phyloP scores from a whole-genome alignment of 495 filamentous ascomycete genomes.

The Cercophora samala region DNA sequence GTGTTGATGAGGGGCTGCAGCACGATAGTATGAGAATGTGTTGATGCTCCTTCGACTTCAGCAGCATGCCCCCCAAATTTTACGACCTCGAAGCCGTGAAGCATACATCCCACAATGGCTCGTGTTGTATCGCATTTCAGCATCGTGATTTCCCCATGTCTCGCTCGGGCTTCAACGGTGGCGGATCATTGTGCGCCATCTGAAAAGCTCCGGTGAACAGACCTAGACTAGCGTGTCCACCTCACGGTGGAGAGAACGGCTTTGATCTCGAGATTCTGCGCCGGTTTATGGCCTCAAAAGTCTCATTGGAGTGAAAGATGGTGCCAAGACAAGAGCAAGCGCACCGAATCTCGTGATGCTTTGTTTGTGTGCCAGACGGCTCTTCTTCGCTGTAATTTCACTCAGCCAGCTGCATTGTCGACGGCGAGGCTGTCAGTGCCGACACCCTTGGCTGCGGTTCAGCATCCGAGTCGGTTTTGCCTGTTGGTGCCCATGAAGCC shows the following conservation, averaged over 20 bases:
- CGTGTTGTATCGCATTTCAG: not conserved
- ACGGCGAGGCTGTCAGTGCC: constrained; percentile 14
- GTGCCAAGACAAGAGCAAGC: not conserved
- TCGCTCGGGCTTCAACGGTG: constrained; percentile 2
- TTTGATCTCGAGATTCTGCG: not conserved
- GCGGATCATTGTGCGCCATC: constrained; percentile 2
- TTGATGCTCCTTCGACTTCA: not conserved
- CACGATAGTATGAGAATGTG: not conserved
- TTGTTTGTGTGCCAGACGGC: constrained; percentile 30
- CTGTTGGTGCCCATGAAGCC: not conserved
- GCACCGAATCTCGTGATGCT: constrained; percentile 1
- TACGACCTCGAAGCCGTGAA: not conserved
- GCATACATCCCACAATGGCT: not conserved
- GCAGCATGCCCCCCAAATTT: not conserved
- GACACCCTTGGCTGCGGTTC: constrained; percentile 4
- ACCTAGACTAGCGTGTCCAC: constrained; percentile 6
- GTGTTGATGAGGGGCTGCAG: not conserved
- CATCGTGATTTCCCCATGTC: constrained; percentile 3
- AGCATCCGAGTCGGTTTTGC: not conserved
- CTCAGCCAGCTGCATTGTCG: constrained; percentile 13
- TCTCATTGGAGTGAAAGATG: not conserved
- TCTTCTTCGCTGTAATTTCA: constrained; percentile 44
- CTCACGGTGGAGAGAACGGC: constrained; percentile 4
- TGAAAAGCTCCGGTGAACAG: constrained; percentile 8
- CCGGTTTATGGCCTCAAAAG: not conserved